A percentile compares a stretch with the other conserved stretches of the same genome.
Conservation (phyloP, 2,329 filamentous ascomycete genomes). For the Clonostachys byssicola region DNA sequence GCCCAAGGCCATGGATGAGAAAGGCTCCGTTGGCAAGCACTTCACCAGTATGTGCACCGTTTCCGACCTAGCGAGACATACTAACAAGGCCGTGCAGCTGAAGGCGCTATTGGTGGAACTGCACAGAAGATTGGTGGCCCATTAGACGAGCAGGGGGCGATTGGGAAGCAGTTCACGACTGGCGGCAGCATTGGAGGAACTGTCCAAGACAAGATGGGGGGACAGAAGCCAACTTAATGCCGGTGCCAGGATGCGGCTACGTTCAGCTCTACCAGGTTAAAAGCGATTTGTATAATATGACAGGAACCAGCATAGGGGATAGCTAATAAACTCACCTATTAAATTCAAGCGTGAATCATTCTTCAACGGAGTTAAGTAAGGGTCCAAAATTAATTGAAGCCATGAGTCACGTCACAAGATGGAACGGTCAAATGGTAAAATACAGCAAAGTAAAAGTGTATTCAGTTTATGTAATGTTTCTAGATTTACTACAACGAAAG, state of each 20-base stretch:
- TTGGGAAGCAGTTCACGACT: constrained; percentile 51
- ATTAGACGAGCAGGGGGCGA: constrained; percentile 41
- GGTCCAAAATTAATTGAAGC: no score
- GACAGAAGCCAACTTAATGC: constrained; percentile 17
- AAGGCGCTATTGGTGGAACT: constrained; percentile 44
- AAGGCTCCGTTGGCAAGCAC: constrained; percentile 48
- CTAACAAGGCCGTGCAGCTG: not conserved
- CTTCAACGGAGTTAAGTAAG: no score
- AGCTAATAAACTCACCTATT: no score
- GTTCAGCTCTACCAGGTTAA: no score
- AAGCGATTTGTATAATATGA: no score
- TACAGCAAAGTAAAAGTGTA: no score
- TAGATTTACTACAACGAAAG: no score
- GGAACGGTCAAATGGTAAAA: no score
- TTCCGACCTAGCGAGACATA: constrained; percentile 15
- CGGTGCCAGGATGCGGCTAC: no score
- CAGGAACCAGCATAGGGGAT: not conserved
- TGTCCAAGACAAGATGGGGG: constrained; percentile 40
- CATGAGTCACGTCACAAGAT: no score
- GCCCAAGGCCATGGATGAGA: constrained; percentile 39
- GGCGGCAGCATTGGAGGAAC: constrained; percentile 48
- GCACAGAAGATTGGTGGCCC: constrained; percentile 46
- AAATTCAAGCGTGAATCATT: no score
- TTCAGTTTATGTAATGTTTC: no score
- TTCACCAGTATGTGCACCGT: constrained; percentile 39